A percentile compares a stretch with the other conserved stretches of the same genome.
Evolutionary conservation across 257 asterid genomes (phyloP).

Genomic region (Solanum virginianum): DNA sequence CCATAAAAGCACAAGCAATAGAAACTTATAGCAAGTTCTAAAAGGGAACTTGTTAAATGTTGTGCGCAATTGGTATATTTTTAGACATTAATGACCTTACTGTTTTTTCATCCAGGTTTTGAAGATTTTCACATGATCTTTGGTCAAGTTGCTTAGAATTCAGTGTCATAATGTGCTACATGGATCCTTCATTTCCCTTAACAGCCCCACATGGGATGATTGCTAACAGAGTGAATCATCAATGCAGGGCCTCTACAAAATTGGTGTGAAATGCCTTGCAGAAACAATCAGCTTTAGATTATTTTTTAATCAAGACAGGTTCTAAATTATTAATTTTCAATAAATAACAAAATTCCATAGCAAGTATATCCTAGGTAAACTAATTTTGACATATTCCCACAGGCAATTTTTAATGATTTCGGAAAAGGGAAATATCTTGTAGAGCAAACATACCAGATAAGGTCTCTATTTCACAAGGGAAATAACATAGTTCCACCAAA

Average conservation of each 20-base stretch:
- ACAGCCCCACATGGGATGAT: not conserved
- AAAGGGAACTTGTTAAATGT: not conserved
- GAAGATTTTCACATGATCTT: not conserved
- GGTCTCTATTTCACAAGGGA: not conserved
- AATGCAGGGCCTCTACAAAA: not conserved
- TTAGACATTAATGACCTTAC: not conserved
- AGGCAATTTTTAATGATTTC: not conserved
- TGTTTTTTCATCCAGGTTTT: not conserved
- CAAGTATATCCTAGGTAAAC: not conserved
- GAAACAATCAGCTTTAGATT: not conserved
- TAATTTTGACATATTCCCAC: not conserved
- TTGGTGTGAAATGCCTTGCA: not conserved
- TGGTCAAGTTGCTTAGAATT: not conserved
- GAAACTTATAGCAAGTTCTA: not conserved
- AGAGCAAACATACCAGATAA: not conserved
- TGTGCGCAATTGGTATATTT: not conserved
- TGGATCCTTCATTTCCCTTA: not conserved
- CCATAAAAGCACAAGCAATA: not conserved
- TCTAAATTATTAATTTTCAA: not conserved
- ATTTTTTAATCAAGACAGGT: not conserved
- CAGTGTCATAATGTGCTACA: not conserved
- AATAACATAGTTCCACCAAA: not conserved
- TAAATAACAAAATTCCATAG: not conserved
- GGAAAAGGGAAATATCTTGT: not conserved
- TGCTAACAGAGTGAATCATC: not conserved